Percentiles rank a stretch among this genome's conserved stretches.
These are phyloP conservation scores for Dryas octopetala DNA, from an alignment of 306 rosid genomes.

Conservation along the genomic window DNA sequence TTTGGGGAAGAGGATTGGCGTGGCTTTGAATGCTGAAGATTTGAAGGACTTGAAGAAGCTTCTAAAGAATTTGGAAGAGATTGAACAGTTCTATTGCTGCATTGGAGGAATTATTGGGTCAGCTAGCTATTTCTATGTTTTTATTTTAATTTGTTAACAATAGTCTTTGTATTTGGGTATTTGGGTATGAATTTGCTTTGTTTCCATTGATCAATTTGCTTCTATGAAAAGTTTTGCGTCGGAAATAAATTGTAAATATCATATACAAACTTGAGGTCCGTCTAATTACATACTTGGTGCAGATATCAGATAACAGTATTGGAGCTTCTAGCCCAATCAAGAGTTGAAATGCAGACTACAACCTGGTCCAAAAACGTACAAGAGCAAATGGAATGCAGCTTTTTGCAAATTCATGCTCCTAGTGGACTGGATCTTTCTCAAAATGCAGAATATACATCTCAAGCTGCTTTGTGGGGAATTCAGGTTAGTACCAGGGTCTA, in stretches of 20 bases:
- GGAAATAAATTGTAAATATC: neutral
- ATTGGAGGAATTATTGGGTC: constrained; percentile 97
- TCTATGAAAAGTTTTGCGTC: neutral
- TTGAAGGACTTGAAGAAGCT: constrained; percentile 60
- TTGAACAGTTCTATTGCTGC: constrained; percentile 84
- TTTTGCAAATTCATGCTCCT: constrained; percentile 75
- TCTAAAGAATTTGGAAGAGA: constrained; percentile 53
- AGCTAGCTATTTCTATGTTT: constrained; percentile 25
- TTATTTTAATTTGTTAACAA: neutral
- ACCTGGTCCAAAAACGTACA: constrained; percentile 47
- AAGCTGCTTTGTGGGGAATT: constrained; percentile 98
- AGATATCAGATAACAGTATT: constrained; percentile 82
- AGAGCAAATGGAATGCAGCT: constrained; percentile 52
- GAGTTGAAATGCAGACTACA: constrained; percentile 44
- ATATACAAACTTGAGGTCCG: neutral
- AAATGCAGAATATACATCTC: constrained; percentile 81
- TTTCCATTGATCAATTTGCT: no score
- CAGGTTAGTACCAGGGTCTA: constrained; percentile 56
- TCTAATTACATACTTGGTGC: constrained; percentile 23
- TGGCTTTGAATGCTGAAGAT: constrained; percentile 54
- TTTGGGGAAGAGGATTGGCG: constrained; percentile 32
- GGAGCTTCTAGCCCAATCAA: constrained; percentile 62
- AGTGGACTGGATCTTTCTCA: constrained; percentile 70
- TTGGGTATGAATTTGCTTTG: no score
- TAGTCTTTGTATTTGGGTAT: no score